Percentiles rank a stretch among this genome's conserved stretches.
phyloP scores from a whole-genome alignment of 768 basidiomycete genomes.

The Tremella mesenterica region DNA sequence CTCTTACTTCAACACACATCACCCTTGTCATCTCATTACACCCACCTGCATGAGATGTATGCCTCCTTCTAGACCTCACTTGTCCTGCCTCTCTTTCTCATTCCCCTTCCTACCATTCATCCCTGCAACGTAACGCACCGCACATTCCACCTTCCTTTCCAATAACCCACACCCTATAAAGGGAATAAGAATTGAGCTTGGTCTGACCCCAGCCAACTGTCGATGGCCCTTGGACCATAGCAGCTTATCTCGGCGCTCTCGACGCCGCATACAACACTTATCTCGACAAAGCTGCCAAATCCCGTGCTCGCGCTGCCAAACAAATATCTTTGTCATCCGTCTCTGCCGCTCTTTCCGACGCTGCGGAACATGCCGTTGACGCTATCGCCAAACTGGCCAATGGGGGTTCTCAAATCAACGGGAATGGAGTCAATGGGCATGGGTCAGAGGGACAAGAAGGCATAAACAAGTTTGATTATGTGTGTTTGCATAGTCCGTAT shows the following conservation, averaged over 20 bases:
- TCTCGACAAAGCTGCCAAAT: constrained; percentile 67
- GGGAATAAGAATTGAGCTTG: neutral
- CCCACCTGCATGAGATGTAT: neutral
- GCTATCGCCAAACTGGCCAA: constrained; percentile 32
- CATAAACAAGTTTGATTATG: constrained; percentile 80
- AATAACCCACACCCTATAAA: neutral
- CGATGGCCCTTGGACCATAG: constrained; percentile 91
- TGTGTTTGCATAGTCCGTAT: constrained; percentile 94
- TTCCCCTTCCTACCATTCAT: neutral
- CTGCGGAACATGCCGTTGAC: constrained; percentile 40
- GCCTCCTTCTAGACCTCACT: neutral
- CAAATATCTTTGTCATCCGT: constrained; percentile 49
- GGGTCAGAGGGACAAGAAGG: constrained; percentile 47
- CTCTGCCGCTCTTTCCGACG: constrained; percentile 22
- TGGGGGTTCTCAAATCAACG: constrained; percentile 44
- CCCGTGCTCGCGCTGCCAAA: constrained; percentile 45
- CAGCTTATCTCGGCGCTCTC: constrained; percentile 86
- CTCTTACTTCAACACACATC: neutral
- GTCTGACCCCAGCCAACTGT: constrained; percentile 59
- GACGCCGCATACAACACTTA: constrained; percentile 79
- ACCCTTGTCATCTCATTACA: neutral
- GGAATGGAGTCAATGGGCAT: constrained; percentile 31
- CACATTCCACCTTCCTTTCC: neutral
- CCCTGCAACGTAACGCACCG: neutral
- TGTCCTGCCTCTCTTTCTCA: neutral